Conservation (phyloP, 768 basidiomycete genomes). For the Tylopilus felleus region DNA sequence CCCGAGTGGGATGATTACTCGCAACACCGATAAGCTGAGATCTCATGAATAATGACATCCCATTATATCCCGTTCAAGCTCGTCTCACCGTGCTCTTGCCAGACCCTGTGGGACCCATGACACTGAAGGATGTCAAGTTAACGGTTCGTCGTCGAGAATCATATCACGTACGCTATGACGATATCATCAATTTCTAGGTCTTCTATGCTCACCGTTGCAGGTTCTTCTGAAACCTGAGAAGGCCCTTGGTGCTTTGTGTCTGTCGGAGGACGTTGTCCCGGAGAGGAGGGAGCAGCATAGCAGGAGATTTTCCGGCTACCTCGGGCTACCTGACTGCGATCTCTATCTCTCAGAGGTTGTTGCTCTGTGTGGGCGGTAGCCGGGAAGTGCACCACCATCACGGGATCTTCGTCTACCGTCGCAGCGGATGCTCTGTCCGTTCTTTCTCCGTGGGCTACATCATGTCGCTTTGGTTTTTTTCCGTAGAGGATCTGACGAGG, state of each 20-base stretch:
- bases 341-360: too few species aligned
- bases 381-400: too few species aligned
- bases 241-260: background rate
- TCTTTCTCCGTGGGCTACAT: too few species aligned
- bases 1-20: background rate
- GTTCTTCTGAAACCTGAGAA: background rate
- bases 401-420: too few species aligned
- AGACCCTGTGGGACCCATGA: constrained; percentile 21
- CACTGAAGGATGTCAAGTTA: background rate
- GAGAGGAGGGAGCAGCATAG: too few species aligned
- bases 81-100: constrained; percentile 14
- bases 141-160: background rate
- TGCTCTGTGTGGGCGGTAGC: too few species aligned
- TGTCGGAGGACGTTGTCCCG: background rate
- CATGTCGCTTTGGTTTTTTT: too few species aligned
- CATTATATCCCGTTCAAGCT: background rate
- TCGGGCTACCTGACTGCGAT: too few species aligned
- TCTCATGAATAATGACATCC: background rate
- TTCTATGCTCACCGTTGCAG: background rate
- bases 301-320: too few species aligned
- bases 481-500: too few species aligned
- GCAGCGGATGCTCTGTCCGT: too few species aligned
- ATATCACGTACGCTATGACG: background rate
- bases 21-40: constrained; percentile 11
- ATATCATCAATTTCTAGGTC: background rate